These are phyloP conservation scores for Corchorus olitorius DNA, from an alignment of 345 rosid species.

Conservation along the genomic window DNA sequence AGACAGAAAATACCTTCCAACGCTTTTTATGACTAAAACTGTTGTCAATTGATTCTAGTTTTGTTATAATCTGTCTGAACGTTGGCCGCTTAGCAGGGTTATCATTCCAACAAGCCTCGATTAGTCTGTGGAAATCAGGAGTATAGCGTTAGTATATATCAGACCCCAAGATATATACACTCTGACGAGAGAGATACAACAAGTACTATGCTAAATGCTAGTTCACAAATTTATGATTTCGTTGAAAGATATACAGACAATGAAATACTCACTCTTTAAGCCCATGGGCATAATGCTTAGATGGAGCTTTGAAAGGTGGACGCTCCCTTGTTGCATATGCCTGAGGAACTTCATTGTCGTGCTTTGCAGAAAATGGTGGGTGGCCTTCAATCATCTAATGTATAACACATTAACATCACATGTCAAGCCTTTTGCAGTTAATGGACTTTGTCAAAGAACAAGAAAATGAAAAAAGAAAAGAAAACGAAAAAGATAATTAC, in stretches of 20 bases:
- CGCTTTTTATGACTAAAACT: conserved; percentile 59
- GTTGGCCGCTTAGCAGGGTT: conserved; percentile 78
- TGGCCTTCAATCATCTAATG: conserved; percentile 85
- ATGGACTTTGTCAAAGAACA: background rate
- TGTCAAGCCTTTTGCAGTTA: conserved; percentile 3
- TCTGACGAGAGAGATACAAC: background rate
- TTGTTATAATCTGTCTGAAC: conserved; percentile 66
- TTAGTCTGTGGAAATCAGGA: conserved; percentile 52
- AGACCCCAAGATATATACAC: background rate
- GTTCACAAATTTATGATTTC: background rate
- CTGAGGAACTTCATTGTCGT: conserved; percentile 61
- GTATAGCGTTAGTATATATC: background rate
- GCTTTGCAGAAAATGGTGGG: conserved; percentile 68
- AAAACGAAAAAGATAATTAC: background rate
- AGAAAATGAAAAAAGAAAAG: background rate
- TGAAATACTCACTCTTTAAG: conserved; percentile 63
- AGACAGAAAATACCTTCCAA: conserved; percentile 66
- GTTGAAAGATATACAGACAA: background rate
- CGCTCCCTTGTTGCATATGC: conserved; percentile 53
- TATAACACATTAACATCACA: conserved; percentile 23
- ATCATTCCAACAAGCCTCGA: conserved; percentile 89
- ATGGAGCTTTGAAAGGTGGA: conserved; percentile 74
- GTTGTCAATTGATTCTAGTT: conserved; percentile 58
- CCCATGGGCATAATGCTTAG: conserved; percentile 76
- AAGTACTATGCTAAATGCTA: background rate